Evolutionary conservation across 2,329 filamentous ascomycete genomes (phyloP).

Genomic region (Neobulgaria alba): DNA sequence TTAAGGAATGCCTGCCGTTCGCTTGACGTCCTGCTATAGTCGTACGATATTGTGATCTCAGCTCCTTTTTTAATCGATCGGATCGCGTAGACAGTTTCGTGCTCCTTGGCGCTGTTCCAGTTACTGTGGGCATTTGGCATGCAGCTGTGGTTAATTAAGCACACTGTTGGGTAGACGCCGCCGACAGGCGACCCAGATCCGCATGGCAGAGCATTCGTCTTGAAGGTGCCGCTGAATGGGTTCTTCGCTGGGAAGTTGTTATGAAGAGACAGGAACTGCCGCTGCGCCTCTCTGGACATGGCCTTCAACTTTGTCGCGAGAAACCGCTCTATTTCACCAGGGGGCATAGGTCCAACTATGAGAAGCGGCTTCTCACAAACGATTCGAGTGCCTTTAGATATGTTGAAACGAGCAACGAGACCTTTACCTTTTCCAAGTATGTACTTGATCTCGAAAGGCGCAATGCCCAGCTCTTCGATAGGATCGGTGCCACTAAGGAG

Average conservation of each 20-base stretch:
- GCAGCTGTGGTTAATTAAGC: conserved; percentile 19
- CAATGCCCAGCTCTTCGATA: conserved; percentile 2
- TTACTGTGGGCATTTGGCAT: conserved; percentile 16
- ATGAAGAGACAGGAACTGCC: conserved; percentile 15
- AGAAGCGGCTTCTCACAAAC: conserved; percentile 33
- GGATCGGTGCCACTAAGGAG: conserved; percentile 3
- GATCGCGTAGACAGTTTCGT: conserved; percentile 18
- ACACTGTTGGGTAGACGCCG: conserved; percentile 13
- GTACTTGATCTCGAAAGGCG: conserved; percentile 6
- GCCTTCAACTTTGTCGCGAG: conserved; percentile 8
- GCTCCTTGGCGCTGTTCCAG: conserved; percentile 9
- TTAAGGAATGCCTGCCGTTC: conserved; percentile 17
- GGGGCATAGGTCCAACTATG: conserved; percentile 1
- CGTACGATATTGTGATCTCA: conserved; percentile 18
- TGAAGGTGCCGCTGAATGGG: conserved; percentile 11
- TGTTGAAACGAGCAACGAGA: conserved; percentile 30
- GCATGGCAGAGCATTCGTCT: conserved; percentile 14
- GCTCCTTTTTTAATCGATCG: conserved; percentile 14
- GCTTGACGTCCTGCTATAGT: conserved; percentile 4
- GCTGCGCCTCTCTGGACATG: conserved; percentile 6
- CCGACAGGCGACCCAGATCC: conserved; percentile 6
- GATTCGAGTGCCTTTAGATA: conserved; percentile 32
- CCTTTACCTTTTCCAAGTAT: conserved; percentile 32
- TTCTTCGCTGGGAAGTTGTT: conserved; percentile 16
- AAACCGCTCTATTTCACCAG: conserved; percentile 3